phyloP scores from a whole-genome alignment of 2,329 filamentous ascomycete genomes.

The Neurospora sp. region DNA sequence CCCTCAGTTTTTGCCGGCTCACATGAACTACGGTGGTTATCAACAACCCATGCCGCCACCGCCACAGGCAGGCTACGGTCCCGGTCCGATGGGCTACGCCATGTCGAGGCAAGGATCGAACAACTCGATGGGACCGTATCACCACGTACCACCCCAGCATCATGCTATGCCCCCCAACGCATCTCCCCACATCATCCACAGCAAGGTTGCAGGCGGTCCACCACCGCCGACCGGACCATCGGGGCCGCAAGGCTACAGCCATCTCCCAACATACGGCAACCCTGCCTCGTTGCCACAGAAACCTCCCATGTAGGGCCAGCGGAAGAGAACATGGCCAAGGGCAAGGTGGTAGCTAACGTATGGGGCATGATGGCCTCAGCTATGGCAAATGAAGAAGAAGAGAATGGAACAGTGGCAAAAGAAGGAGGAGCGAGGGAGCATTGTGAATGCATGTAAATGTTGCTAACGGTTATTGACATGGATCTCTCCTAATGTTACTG shows the following conservation, averaged over 20 bases:
- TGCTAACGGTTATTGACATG: not conserved
- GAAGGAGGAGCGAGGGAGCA: not conserved
- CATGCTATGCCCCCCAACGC: slow-evolving; percentile 19
- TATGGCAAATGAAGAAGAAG: not conserved
- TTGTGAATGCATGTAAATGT: not conserved
- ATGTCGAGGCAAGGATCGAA: slow-evolving; percentile 49
- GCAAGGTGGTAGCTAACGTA: not conserved
- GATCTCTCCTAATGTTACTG: not conserved
- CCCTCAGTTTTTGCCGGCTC: slow-evolving; percentile 41
- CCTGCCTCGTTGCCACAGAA: slow-evolving; percentile 51
- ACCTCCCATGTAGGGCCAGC: slow-evolving; percentile 31
- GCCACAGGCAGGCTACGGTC: slow-evolving; percentile 29
- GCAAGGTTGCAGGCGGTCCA: slow-evolving; percentile 32
- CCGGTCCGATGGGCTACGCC: slow-evolving; percentile 31
- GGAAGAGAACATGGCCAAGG: not conserved
- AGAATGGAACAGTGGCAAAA: not conserved
- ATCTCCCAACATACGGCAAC: slow-evolving; percentile 49
- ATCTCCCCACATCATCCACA: slow-evolving; percentile 30
- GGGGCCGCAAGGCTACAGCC: slow-evolving; percentile 35
- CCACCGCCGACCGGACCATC: slow-evolving; percentile 25
- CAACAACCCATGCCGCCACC: slow-evolving; percentile 30
- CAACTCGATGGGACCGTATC: slow-evolving; percentile 42
- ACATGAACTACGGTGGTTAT: slow-evolving; percentile 39
- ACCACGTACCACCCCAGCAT: slow-evolving; percentile 24
- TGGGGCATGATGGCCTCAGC: not conserved